Conservation (phyloP, 176 grass and related monocot species). For the Oryza coarctata region DNA sequence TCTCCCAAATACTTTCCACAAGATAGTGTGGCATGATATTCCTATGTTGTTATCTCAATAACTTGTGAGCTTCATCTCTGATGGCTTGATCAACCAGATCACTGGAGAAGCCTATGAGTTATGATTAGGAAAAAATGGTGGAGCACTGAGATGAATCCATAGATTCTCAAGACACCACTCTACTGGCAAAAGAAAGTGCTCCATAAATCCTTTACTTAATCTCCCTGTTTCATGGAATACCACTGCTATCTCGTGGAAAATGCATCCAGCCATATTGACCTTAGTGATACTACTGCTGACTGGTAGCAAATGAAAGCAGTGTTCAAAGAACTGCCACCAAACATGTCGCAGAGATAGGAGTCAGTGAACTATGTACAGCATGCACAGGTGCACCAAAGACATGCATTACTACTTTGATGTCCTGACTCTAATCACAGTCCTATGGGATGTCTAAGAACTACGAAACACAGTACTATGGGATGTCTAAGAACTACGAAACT, state of each 20-base stretch:
- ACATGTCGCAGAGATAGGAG: neutral
- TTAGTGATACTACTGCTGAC: neutral
- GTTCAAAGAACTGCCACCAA: neutral
- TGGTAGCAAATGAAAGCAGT: neutral
- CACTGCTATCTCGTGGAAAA: neutral
- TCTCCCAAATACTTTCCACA: constrained; percentile 8
- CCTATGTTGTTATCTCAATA: neutral
- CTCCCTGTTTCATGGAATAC: neutral
- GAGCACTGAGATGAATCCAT: neutral
- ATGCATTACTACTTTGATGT: neutral
- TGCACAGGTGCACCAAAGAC: neutral
- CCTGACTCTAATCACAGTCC: neutral
- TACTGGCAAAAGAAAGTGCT: neutral
- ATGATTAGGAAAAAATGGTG: neutral
- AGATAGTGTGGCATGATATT: constrained; percentile 9
- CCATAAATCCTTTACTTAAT: neutral
- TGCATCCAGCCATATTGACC: neutral
- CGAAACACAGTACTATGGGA: neutral
- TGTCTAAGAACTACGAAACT: neutral
- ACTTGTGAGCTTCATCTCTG: neutral
- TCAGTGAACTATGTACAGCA: neutral
- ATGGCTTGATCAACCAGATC: neutral
- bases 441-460: neutral
- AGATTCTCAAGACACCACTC: neutral
- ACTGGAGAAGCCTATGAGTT: neutral